Evolutionary conservation across 2,329 filamentous ascomycete genomes (phyloP).

Genomic region (Aspergillus unguis): DNA sequence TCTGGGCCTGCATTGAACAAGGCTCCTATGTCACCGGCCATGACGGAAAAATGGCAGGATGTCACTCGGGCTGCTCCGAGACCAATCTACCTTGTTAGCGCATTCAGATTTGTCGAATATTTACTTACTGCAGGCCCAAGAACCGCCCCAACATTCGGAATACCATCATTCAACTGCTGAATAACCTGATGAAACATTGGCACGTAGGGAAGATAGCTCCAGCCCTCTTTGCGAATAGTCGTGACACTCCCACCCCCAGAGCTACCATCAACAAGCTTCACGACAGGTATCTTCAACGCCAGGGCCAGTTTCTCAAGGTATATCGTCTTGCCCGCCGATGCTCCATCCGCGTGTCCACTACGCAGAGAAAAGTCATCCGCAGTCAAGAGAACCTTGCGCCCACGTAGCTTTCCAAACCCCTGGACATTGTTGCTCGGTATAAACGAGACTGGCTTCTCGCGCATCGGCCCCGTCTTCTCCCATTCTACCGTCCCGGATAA

Average conservation of each 20-base stretch:
- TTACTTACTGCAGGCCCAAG: conserved; percentile 54
- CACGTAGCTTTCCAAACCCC: conserved; percentile 53
- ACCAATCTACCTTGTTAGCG: conserved; percentile 46
- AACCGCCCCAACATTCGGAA: conserved; percentile 63
- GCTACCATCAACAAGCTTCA: conserved; percentile 63
- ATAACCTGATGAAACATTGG: conserved; percentile 53
- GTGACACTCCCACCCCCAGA: conserved; percentile 63
- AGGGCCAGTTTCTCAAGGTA: conserved; percentile 62
- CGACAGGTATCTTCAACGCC: conserved; percentile 55
- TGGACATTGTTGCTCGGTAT: conserved; percentile 63
- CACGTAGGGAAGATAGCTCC: conserved; percentile 59
- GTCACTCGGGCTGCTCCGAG: conserved; percentile 61
- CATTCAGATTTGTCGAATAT: background rate
- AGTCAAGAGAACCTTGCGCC: conserved; percentile 57
- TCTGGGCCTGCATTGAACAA: conserved; percentile 64
- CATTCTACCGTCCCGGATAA: conserved; percentile 59
- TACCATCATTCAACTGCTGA: conserved; percentile 59
- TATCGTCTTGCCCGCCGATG: conserved; percentile 56
- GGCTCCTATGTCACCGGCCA: conserved; percentile 61
- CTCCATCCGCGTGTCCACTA: conserved; percentile 62
- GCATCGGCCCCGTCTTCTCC: conserved; percentile 43
- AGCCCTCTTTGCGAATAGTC: conserved; percentile 55
- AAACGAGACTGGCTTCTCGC: conserved; percentile 48
- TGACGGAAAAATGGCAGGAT: conserved; percentile 62
- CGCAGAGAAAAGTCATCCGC: conserved; percentile 63